Evolutionary conservation across 345 rosid species (phyloP), one percentile per base, ranked within the genome.

Genomic region (Acer yangbiense): DNA sequence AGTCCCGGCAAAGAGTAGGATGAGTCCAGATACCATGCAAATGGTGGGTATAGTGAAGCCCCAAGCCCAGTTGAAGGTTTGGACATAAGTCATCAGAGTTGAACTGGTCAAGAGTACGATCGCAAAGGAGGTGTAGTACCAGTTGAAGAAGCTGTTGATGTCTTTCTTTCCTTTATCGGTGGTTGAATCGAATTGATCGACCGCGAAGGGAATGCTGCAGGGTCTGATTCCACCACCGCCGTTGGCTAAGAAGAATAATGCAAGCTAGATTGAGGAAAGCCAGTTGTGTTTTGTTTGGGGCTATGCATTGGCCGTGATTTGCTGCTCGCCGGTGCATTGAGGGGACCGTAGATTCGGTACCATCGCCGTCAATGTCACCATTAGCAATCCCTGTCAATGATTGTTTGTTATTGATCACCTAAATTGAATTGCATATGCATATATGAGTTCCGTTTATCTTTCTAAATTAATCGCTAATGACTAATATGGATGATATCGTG

Each of bases 121-220:
- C 1, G 78, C 68, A 69, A 79, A 82, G 63, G 82, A 60, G 67
- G 82, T 74, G 76, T 63, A 82, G 83, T 82, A 85, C 83, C 85
- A 82, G 74, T 82, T 85, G 81, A 85, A 85, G 80, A 85, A 85
- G 68, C 83, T 79, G 46, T 77, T 77, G n/a, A n/a, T n/a, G 21
- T 78, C 81, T 29, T 46, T 69, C 75, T 52, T 82, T 35, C 87
- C 83, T 0, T 80, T 76, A 44, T 71, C 73, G 0, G 83, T 79
- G 23, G 14, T n/a, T 1, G 83, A 78, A 65, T 82, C 65, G 63
- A 84, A 82, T 27, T 84, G 87, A 65, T 84, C 82, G 2, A 78
- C 81, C 32, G 85, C 83, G 25, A 84, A 84, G 12, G 85, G 81
- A 6, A 84, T 44, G 57, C 68, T 79, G 76, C 81, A 79, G 1